A percentile compares a stretch with the other conserved stretches of the same genome.
These are phyloP conservation scores for Nakaseomyces sp. DNA, from an alignment of 1,139 yeast species.

Conservation along the genomic window DNA sequence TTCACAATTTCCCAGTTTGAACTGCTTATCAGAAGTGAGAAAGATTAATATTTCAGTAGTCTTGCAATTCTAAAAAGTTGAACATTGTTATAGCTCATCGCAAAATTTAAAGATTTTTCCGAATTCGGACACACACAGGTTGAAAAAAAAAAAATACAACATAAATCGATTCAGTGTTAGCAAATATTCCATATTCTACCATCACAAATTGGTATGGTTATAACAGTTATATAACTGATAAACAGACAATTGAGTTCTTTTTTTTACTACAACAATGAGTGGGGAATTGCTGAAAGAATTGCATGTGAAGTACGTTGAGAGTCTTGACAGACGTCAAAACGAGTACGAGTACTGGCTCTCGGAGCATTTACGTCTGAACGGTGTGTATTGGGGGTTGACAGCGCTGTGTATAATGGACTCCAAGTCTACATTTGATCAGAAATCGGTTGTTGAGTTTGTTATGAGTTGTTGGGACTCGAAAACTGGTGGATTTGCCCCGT, in stretches of 20 bases:
- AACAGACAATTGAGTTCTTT: no score
- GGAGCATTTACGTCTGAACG: slow-evolving; percentile 84
- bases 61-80: background rate
- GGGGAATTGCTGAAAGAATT: slow-evolving; percentile 32
- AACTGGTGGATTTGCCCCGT: slow-evolving; percentile 83
- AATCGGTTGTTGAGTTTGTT: slow-evolving; percentile 60
- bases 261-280: no score
- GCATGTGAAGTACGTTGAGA: slow-evolving; percentile 46
- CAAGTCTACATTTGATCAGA: slow-evolving; percentile 47
- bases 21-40: no score
- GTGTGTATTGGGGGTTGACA: slow-evolving; percentile 90
- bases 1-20: no score
- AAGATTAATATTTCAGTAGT: background rate
- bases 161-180: no score
- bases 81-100: background rate
- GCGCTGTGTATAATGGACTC: slow-evolving; percentile 59
- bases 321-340: slow-evolving; percentile 42
- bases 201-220: no score
- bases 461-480: slow-evolving; percentile 52
- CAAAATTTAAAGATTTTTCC: background rate
- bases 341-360: slow-evolving; percentile 79
- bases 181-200: no score
- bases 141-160: no score
- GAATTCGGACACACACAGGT: background rate
- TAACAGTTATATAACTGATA: no score